Percentiles rank a stretch among this genome's conserved stretches.
phyloP scores from a whole-genome alignment of 257 asterid genomes.

The Solanum paucissectum region DNA sequence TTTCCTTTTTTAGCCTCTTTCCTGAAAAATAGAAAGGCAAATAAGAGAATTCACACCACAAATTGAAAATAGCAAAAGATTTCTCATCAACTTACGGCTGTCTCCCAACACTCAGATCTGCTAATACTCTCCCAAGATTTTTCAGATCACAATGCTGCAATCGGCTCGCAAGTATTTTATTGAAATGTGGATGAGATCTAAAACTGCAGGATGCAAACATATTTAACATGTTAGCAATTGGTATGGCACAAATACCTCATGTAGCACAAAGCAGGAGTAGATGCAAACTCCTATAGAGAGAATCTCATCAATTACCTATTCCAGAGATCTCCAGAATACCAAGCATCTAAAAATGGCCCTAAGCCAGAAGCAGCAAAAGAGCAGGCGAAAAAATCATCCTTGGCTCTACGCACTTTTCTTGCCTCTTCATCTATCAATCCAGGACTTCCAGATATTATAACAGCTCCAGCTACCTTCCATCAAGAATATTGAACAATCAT shows the following conservation, averaged over 20 bases:
- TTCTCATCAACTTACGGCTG: conserved; percentile 59
- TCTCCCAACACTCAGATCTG: conserved; percentile 78
- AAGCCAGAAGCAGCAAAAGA: conserved; percentile 60
- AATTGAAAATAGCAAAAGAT: neutral
- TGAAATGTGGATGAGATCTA: conserved; percentile 71
- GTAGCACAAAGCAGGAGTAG: neutral
- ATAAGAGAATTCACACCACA: neutral
- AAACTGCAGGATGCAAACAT: conserved; percentile 39
- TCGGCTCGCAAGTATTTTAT: conserved; percentile 34
- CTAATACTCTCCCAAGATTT: conserved; percentile 54
- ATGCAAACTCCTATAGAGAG: neutral
- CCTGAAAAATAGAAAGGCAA: neutral
- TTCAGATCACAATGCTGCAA: conserved; percentile 55
- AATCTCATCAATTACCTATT: conserved; percentile 38
- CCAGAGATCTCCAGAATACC: conserved; percentile 91
- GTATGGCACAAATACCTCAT: neutral
- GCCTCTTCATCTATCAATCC: conserved; percentile 58
- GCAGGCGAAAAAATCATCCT: conserved; percentile 78
- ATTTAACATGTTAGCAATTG: neutral
- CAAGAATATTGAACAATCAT: neutral
- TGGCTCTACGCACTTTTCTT: conserved; percentile 52
- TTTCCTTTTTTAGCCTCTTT: neutral
- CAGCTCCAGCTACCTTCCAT: conserved; percentile 62
- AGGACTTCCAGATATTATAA: conserved; percentile 87
- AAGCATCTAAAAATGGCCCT: conserved; percentile 46